Conservation (phyloP, 139 green algal species). For the Micractinium conductrix region DNA sequence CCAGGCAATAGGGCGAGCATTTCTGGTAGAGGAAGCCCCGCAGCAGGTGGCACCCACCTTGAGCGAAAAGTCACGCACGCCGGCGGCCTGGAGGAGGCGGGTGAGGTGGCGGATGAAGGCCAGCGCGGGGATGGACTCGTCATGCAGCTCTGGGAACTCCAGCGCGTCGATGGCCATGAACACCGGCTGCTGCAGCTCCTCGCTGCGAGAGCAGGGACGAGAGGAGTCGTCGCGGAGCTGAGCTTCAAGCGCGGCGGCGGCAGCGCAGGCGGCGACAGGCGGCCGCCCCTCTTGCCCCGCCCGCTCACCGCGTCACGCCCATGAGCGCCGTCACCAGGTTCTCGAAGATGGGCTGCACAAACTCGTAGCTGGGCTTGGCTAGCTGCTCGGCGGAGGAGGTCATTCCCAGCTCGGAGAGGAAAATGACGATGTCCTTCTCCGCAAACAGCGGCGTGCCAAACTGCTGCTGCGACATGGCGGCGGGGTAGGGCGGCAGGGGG, state of each 20-base stretch:
- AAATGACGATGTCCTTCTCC: slow-evolving; percentile 82
- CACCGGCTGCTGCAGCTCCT: slow-evolving; percentile 89
- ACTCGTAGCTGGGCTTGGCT: slow-evolving; percentile 82
- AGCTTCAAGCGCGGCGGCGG: neutral
- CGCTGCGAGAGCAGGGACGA: slow-evolving; percentile 51
- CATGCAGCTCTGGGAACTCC: slow-evolving; percentile 95
- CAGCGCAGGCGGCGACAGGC: neutral
- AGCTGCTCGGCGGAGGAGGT: slow-evolving; percentile 68
- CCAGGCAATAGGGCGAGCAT: neutral
- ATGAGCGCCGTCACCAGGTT: slow-evolving; percentile 76
- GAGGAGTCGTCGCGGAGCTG: neutral
- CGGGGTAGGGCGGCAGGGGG: neutral
- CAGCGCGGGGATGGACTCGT: slow-evolving; percentile 85
- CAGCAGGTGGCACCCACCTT: slow-evolving; percentile 44
- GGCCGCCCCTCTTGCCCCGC: neutral
- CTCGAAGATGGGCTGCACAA: slow-evolving; percentile 80
- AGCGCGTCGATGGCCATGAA: slow-evolving; percentile 85
- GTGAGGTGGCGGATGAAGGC: slow-evolving; percentile 75
- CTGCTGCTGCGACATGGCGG: neutral
- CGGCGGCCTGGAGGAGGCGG: slow-evolving; percentile 76
- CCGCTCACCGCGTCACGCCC: slow-evolving; percentile 71
- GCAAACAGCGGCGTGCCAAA: slow-evolving; percentile 83
- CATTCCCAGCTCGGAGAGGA: slow-evolving; percentile 87
- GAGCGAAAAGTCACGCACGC: slow-evolving; percentile 88
- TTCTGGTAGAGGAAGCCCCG: no score